Evolutionary conservation across 139 green algal genomes (phyloP).

Genomic region (Microglena sp.): DNA sequence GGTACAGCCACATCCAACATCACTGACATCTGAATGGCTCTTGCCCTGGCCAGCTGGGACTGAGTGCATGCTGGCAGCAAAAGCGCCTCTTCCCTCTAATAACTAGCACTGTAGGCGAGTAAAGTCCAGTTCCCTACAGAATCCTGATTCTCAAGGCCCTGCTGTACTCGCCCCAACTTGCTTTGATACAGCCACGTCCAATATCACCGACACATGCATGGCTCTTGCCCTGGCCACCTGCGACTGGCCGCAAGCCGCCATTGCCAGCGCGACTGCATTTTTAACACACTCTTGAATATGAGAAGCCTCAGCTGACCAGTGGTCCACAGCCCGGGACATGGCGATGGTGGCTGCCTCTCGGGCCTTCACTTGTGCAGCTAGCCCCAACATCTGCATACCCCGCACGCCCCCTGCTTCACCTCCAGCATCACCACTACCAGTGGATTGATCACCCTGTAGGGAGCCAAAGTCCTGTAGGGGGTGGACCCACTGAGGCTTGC

Average conservation of each 20-base stretch:
- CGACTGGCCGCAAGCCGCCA: neutral
- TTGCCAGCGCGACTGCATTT: too few species aligned
- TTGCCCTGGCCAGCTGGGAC: neutral
- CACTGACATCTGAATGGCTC: slow-evolving; percentile 5
- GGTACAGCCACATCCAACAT: slow-evolving; percentile 1
- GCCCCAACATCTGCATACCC: neutral
- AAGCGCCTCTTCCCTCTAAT: too few species aligned
- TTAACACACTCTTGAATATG: too few species aligned
- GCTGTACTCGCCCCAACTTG: too few species aligned
- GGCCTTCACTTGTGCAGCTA: neutral
- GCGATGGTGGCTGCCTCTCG: neutral
- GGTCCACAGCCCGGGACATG: neutral
- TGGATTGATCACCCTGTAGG: neutral
- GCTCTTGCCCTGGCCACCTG: neutral
- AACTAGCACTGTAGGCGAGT: too few species aligned
- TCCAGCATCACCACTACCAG: neutral
- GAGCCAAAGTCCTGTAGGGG: neutral
- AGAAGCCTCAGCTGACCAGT: too few species aligned
- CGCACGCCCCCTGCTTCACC: neutral
- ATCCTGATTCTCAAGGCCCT: too few species aligned
- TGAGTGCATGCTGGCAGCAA: neutral
- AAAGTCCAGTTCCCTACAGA: neutral
- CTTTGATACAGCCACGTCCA: neutral
- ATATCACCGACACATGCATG: neutral
- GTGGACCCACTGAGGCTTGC: slow-evolving; percentile 10